Base-by-base conservation (phyloP, 192 early-diverging fungal species). In the Gaertneriomyces sp. region DNA sequence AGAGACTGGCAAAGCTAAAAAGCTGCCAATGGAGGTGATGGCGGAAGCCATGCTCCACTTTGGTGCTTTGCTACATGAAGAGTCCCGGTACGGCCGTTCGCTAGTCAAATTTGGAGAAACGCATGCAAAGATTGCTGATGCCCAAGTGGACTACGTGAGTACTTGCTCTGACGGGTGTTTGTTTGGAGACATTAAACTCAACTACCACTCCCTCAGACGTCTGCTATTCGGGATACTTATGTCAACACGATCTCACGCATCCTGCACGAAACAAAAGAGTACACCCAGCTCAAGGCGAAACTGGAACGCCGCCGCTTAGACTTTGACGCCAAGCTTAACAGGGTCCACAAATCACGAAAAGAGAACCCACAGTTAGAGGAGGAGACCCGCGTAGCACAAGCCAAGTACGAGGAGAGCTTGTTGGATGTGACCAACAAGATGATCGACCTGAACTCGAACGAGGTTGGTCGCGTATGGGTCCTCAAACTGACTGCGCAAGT, bases 391-490 rank as follows among this genome's bases (percentile, higher is more conserved):
- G 86, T 90, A 0, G 87, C 94, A 8, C 93, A 94, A 73, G 75
- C 85, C 17, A 96, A 95, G 72, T 98, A 97, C 65, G 94, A 98
- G 58, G 96, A 97, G 68, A 91, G 91, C 25, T 80, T 88, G 55
- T 80, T 87, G 39, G 88, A 91, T 50, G 68, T 93, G 43, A 80
- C 85, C 10, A 75, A 81, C 4, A 79, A 88, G 52, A 98, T 98
- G 93, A 72, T 87, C 73, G 70, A 79, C 45, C 78, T 98, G 61
- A 86, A 92, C 71, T 87, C 92, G 10, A 85, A 84, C 53, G 93
- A 97, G 78, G 90, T 89, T 87, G 51, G 75, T 68, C 7, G 4
- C 12, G 1, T 60, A 14, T 14, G 33, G 4, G 14, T 5, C 14
- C 11, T 64, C 14, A 8, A 17, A 1, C 6, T 16, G 14, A 11